A percentile compares a stretch with the other conserved stretches of the same genome.
Conservation (phyloP, 768 basidiomycete species). For the Boletus rubroflammeus region DNA sequence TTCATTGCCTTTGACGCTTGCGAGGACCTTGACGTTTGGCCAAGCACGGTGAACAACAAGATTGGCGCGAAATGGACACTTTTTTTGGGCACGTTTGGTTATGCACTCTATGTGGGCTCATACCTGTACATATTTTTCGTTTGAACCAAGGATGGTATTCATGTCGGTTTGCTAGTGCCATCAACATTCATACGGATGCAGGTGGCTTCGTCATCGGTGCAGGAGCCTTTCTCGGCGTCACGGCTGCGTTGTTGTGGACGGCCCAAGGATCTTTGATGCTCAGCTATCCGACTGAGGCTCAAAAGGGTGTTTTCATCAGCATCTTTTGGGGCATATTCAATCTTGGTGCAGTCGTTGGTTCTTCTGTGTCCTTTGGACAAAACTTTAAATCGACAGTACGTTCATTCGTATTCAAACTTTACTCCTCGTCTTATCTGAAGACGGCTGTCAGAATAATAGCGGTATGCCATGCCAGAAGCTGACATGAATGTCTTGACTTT, state of each 20-base stretch:
- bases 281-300: slow-evolving; percentile 70
- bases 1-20: neutral
- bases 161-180: slow-evolving; percentile 39
- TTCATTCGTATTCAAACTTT: slow-evolving; percentile 2
- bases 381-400: slow-evolving; percentile 63
- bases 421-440: neutral
- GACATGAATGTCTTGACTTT: neutral
- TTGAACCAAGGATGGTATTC: neutral
- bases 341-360: slow-evolving; percentile 73
- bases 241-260: slow-evolving; percentile 69
- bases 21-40: neutral
- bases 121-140: slow-evolving; percentile 49
- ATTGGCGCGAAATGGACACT: slow-evolving; percentile 71
- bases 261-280: slow-evolving; percentile 78
- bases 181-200: slow-evolving; percentile 64
- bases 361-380: slow-evolving; percentile 65
- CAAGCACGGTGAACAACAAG: slow-evolving; percentile 73
- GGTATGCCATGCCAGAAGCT: slow-evolving; percentile 20
- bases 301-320: slow-evolving; percentile 71
- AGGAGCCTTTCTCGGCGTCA: slow-evolving; percentile 68
- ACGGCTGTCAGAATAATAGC: slow-evolving; percentile 17
- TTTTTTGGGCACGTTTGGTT: slow-evolving; percentile 66
- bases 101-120: slow-evolving; percentile 69
- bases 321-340: slow-evolving; percentile 84
- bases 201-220: slow-evolving; percentile 63